These are phyloP conservation scores for Neofusicoccum laricinum DNA, from an alignment of 2,329 filamentous ascomycete species.

Conservation along the genomic window DNA sequence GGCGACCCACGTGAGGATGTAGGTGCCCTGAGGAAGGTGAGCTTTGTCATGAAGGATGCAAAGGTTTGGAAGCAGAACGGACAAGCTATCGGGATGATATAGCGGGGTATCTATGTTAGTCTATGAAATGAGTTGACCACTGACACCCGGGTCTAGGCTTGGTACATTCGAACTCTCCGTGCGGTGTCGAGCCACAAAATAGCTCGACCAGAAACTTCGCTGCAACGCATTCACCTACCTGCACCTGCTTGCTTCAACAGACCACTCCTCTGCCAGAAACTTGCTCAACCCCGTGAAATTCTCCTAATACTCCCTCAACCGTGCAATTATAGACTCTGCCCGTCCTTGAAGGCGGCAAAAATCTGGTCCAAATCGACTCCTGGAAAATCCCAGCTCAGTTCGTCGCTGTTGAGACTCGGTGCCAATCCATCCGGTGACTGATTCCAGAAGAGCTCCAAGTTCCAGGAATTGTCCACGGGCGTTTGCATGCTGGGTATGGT, in stretches of 20 bases:
- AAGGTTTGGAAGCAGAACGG: constrained; percentile 46
- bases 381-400: constrained; percentile 12
- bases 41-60: constrained; percentile 59
- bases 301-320: neutral
- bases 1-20: constrained; percentile 43
- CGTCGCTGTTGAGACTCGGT: constrained; percentile 6
- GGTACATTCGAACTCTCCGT: too few relatives aligned
- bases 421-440: neutral
- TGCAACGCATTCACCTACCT: too few relatives aligned
- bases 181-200: too few relatives aligned
- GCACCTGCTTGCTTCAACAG: too few relatives aligned
- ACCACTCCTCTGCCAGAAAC: too few relatives aligned
- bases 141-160: too few relatives aligned
- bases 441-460: constrained; percentile 1
- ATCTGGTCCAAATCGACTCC: constrained; percentile 15
- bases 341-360: constrained; percentile 12
- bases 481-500: neutral
- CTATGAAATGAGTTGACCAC: neutral
- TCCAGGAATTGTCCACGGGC: neutral
- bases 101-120: neutral
- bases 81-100: constrained; percentile 8
- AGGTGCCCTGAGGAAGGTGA: constrained; percentile 45
- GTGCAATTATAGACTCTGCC: neutral
- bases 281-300: too few relatives aligned
- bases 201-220: too few relatives aligned